phyloP scores from a whole-genome alignment of 2,329 filamentous ascomycete genomes.

The Paraconiothyrium brasiliense region DNA sequence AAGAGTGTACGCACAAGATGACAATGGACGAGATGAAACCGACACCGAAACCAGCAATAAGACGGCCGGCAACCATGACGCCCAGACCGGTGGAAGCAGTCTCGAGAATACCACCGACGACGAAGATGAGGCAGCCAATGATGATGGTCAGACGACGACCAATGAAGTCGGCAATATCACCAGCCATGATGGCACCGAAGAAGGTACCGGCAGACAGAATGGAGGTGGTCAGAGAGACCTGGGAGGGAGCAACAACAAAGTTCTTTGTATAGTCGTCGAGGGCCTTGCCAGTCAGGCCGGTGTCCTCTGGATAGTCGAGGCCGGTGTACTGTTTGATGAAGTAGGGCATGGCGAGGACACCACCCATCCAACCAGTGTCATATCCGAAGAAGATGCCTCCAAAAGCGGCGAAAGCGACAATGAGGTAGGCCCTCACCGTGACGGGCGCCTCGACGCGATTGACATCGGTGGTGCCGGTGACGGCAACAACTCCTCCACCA shows the following conservation, averaged over 20 bases:
- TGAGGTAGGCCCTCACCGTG: conserved; percentile 57
- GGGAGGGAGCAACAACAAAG: conserved; percentile 42
- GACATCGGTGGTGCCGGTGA: conserved; percentile 58
- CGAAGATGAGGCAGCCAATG: conserved; percentile 69
- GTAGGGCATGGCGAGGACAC: conserved; percentile 62
- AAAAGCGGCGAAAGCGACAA: conserved; percentile 60
- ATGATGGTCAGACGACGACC: conserved; percentile 74
- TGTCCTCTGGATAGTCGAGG: conserved; percentile 44
- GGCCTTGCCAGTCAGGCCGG: conserved; percentile 61
- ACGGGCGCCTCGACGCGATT: conserved; percentile 64
- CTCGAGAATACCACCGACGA: conserved; percentile 64
- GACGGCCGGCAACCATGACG: conserved; percentile 74
- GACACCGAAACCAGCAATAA: conserved; percentile 78
- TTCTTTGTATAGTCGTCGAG: conserved; percentile 66
- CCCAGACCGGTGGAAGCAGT: conserved; percentile 68
- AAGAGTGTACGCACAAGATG: conserved; percentile 56
- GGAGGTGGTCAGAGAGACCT: conserved; percentile 72
- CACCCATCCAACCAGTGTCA: conserved; percentile 80
- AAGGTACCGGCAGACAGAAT: conserved; percentile 82
- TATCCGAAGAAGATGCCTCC: conserved; percentile 79
- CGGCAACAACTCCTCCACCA: conserved; percentile 47
- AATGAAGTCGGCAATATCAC: conserved; percentile 69
- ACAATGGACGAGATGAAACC: conserved; percentile 74
- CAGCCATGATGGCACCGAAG: conserved; percentile 71
- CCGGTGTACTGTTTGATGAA: conserved; percentile 50